Base-by-base conservation (phyloP, 805 yeast genomes). In the Ogataea populi-albae region DNA sequence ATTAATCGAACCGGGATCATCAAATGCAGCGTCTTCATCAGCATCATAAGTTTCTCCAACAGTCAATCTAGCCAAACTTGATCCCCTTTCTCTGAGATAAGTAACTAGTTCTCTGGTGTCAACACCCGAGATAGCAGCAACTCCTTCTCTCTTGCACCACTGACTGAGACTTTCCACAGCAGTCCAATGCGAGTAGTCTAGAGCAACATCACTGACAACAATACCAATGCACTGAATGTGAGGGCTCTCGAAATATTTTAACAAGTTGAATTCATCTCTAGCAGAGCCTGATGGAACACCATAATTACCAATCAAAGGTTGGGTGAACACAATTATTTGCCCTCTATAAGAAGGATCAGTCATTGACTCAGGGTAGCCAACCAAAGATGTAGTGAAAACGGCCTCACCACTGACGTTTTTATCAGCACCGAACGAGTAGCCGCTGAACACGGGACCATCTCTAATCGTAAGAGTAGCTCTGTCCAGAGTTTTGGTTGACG, bases 311-410 rank as follows among this genome's bases (percentile, higher is more conserved):
- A 93, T 87, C 57, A 93, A 73, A 16, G 98, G 98, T 65, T 88
- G 97, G 6, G 98, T 93, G 67, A 93, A 86, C 43, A 93, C 95
- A 49, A 93, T 77, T 50, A 93, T 93, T 69, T 93, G 99, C 34
- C 98, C 99, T 53, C 80, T 81, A 64, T 93, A 93, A 5, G 97
- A 88, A 24, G 99, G 99, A 64, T 93, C 98, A 16, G 98, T 93
- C 94, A 93, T 88, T 6, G 96, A 86, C 64, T 93, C 98, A 12
- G 98, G 98, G 65, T 93, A 93, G 14, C 98, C 99, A 9, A 93
- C 98, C 62, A 94, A 73, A 6, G 97, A 93, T 22, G 99, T 94
- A 31, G 97, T 87, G 70, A 93, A 93, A 29, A 94, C 98, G 20
- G 96, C 95, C 65, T 93, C 99, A 46, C 99, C 99, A 41, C 94